Evolutionary conservation across 2,329 filamentous ascomycete species (phyloP).

Genomic region (Coniochaeta prunicola): DNA sequence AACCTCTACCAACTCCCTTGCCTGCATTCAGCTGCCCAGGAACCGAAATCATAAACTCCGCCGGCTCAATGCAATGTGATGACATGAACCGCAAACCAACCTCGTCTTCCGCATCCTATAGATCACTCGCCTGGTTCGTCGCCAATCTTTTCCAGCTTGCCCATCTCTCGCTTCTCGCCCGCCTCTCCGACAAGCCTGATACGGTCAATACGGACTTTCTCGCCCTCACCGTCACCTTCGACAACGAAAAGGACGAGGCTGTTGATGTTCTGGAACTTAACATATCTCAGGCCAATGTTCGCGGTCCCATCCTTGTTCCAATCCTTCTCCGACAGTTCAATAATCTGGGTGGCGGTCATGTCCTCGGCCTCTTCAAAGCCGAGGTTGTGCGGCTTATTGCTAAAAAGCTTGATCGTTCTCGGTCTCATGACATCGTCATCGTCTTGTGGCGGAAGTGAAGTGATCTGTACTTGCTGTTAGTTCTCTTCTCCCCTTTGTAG

Average conservation of each 20-base stretch:
- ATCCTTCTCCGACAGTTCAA: constrained; percentile 66
- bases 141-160: constrained; percentile 90
- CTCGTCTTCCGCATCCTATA: not conserved
- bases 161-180: constrained; percentile 87
- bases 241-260: constrained; percentile 84
- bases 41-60: not conserved
- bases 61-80: not conserved
- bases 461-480: constrained; percentile 53
- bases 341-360: constrained; percentile 69
- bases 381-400: constrained; percentile 81
- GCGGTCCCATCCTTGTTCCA: constrained; percentile 78
- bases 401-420: constrained; percentile 75
- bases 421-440: constrained; percentile 76
- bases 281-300: constrained; percentile 70
- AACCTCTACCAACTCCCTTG: not conserved
- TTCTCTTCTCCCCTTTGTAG: not conserved
- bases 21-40: not conserved
- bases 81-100: not conserved
- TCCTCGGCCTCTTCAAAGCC: constrained; percentile 95
- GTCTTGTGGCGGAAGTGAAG: constrained; percentile 60
- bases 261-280: constrained; percentile 94
- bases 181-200: constrained; percentile 78
- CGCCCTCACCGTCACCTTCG: constrained; percentile 73
- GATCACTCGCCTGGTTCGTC: constrained; percentile 58
- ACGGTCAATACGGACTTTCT: constrained; percentile 79